These are phyloP conservation scores for Cercospora sp. DNA, from an alignment of 2,329 filamentous ascomycete genomes.

Conservation along the genomic window DNA sequence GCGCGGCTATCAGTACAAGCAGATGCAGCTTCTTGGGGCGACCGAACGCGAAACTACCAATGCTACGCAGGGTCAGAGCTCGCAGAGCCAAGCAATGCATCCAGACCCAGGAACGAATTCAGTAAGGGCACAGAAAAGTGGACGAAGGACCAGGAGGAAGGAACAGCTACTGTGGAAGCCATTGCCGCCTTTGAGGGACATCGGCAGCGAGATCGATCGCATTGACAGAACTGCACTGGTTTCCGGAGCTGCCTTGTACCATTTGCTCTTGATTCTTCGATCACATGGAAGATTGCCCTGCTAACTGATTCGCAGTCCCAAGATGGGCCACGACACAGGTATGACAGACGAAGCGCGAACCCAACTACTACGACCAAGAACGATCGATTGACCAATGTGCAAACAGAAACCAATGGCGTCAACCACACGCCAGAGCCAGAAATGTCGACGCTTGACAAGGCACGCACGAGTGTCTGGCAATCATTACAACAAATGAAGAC, in stretches of 20 bases:
- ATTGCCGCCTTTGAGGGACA: conserved; percentile 11
- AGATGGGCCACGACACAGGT: conserved; percentile 15
- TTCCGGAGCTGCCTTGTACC: conserved; percentile 1
- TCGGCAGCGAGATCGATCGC: neutral
- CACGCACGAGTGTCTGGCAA: conserved; percentile 27
- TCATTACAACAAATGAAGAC: conserved; percentile 34
- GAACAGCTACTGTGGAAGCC: neutral
- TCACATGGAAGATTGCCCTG: neutral
- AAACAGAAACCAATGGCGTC: conserved; percentile 17
- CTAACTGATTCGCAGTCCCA: conserved; percentile 12
- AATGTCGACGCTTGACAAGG: conserved; percentile 31
- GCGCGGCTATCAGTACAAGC: neutral
- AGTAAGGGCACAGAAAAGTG: neutral
- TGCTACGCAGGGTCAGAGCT: neutral
- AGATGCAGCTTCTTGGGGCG: neutral
- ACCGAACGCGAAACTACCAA: neutral
- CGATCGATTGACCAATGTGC: neutral
- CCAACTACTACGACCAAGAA: neutral
- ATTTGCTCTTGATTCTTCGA: neutral
- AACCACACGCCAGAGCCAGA: conserved; percentile 24
- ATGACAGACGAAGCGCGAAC: neutral
- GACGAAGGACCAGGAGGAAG: conserved; percentile 1
- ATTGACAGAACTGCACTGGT: neutral
- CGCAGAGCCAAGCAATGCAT: neutral
- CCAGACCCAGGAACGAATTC: neutral